Evolutionary conservation across 306 rosid species (phyloP).

Genomic region (Ammopiptanthus mongolicus): DNA sequence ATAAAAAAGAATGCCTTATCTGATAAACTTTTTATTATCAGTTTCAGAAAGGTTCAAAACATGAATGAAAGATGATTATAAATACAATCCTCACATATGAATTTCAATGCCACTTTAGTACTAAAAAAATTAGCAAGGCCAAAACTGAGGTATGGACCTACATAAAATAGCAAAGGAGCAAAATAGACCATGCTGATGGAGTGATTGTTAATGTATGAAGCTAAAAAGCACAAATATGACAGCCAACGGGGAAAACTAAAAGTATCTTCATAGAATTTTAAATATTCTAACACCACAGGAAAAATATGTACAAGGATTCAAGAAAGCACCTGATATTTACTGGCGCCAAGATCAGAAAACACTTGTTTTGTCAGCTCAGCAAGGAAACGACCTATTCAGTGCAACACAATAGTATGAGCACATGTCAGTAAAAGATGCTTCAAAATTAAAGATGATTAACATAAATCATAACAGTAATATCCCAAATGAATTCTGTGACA

Average conservation of each 20-base stretch:
- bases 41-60: neutral
- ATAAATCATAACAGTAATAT: neutral
- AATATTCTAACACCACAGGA: neutral
- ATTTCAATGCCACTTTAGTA: neutral
- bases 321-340: conserved; percentile 79
- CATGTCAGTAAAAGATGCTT: neutral
- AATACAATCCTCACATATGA: neutral
- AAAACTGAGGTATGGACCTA: neutral
- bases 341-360: conserved; percentile 60
- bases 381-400: conserved; percentile 63
- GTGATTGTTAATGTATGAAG: neutral
- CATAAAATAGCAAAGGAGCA: neutral
- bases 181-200: neutral
- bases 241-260: neutral
- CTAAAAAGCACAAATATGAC: neutral
- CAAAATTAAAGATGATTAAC: neutral
- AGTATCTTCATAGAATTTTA: neutral
- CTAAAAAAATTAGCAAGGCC: neutral
- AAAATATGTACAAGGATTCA: neutral
- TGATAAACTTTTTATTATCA: neutral
- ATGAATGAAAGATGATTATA: neutral
- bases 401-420: neutral
- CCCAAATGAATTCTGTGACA: neutral
- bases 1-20: neutral
- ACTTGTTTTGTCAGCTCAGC: conserved; percentile 83